Base-by-base conservation (phyloP, 768 basidiomycete species). In the Phanerodontia chrysosporium region DNA sequence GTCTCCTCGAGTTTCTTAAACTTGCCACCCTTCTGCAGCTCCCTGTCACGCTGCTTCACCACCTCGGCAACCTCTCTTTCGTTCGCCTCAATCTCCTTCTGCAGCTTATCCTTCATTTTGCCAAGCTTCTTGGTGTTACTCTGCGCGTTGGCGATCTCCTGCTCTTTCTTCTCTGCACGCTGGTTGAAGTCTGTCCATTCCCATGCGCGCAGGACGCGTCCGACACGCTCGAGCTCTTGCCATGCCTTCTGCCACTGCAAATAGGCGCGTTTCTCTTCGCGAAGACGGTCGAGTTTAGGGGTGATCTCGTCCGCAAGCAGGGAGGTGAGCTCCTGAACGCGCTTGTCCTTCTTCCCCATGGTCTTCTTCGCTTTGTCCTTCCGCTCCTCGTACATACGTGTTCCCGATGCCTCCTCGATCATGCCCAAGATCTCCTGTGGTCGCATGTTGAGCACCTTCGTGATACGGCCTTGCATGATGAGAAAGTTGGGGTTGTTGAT, bases 401-500 rank as follows among this genome's bases (percentile, higher is more conserved):
- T 99, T 6, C 97, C 97, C 0, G 95, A 93, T 0, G 97, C 97
- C 71, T 99, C 97, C 72, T 98, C 97, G 2, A 98, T 92, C 91
- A 99, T 96, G 1, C 95, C 93, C 13, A 99, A 82, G 60, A 98
- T 96, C 71, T 99, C 97, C 77, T 90, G 89, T 0, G 97, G 95
- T 25, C 92, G 89, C 97, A 99, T 98, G 73, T 98, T 98, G 51
- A 99, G 84, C 3, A 93, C 90, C 78, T 98, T 99, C 12, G 97
- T 99, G 70, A 99, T 99, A 51, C 95, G 92, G 28, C 97, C 96
- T 74, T 99, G 97, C 96, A 98, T 98, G 71, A 98, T 98, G 59
- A 99, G 81, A 76, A 98, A 98, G 71, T 98, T 98, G 45, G 97
- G 97, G 73, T 98, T 98, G 75, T 98, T 99, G 81, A 99, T 98